phyloP scores from a whole-genome alignment of 129 eudicot species.

The sunflower (Helianthus annuus) region DNA sequence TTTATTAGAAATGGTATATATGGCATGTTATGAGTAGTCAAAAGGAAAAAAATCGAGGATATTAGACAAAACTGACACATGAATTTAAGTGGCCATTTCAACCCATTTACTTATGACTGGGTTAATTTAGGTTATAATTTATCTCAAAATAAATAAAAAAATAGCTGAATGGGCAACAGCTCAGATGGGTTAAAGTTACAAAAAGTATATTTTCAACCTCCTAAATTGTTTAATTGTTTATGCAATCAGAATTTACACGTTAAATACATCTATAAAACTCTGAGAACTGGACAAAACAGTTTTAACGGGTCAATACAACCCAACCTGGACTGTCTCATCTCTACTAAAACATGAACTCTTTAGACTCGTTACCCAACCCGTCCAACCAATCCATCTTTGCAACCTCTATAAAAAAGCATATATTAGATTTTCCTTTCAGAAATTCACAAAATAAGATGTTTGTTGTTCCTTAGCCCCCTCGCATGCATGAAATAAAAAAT shows the following conservation, averaged over 20 bases:
- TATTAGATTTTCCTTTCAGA: background rate
- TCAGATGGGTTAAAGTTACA: slow-evolving; percentile 3
- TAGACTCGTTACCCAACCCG: background rate
- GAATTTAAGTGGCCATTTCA: background rate
- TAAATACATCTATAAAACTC: background rate
- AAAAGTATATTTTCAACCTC: background rate
- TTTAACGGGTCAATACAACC: background rate
- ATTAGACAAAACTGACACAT: background rate
- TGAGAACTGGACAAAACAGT: background rate
- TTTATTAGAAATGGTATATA: background rate
- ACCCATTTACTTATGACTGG: background rate
- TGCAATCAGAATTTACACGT: background rate
- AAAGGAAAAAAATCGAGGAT: background rate
- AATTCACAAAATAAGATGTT: background rate
- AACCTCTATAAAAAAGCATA: background rate
- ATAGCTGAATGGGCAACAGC: background rate
- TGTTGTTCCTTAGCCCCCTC: slow-evolving; percentile 5
- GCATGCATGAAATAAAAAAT: background rate
- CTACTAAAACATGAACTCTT: background rate
- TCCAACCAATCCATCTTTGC: background rate
- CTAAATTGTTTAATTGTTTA: background rate
- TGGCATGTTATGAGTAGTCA: background rate
- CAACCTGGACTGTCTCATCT: background rate
- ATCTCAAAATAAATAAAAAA: background rate
- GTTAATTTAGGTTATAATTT: background rate